Evolutionary conservation across 345 rosid genomes (phyloP), one percentile per base, ranked within the genome.

Genomic region (Durio zibethinus): DNA sequence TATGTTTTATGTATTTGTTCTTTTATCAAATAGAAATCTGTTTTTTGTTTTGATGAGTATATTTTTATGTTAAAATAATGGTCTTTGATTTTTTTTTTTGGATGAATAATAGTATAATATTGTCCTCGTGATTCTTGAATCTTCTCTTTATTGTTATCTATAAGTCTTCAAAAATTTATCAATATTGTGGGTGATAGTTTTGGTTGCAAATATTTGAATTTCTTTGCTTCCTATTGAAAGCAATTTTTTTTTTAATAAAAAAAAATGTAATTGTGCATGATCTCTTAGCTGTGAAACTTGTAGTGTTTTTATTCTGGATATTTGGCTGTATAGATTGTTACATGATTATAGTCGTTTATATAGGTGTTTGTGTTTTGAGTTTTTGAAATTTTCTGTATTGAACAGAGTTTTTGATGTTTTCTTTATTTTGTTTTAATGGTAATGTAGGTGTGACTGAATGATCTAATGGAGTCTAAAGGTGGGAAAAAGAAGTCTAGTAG

Each of bases 381-480:
- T 33, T 1, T 33, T 1, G 4, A 33, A 33, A 33, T 33, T 33
- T 33, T 33, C n/a, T n/a, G n/a, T 33, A 33, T 33, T 33, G 36
- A n/a, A n/a, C n/a, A n/a, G n/a, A n/a, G n/a, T n/a, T n/a, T n/a
- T n/a, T n/a, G n/a, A n/a, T n/a, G n/a, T n/a, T n/a, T n/a, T n/a
- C 4, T 33, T 5, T 52, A 52, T 52, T 2, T 29, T 23, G 20
- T 14, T 47, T 48, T 15, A n/a, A n/a, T 29, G 21, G 15, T 5
- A 12, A 12, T 23, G 11, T 16, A 88, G 89, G 84, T 78, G 77
- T 48, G 57, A 62, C 80, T 85, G 93, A 74, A 93, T 91, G 97
- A 79, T 78, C 91, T 87, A 89, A 93, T 93, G 98, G 94, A 93
- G 85, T 87, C 92, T 1, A 89, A 93, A 90, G 91, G 91, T 74